Evolutionary conservation across 2,329 filamentous ascomycete genomes (phyloP).

Genomic region (Ophiostoma ips): DNA sequence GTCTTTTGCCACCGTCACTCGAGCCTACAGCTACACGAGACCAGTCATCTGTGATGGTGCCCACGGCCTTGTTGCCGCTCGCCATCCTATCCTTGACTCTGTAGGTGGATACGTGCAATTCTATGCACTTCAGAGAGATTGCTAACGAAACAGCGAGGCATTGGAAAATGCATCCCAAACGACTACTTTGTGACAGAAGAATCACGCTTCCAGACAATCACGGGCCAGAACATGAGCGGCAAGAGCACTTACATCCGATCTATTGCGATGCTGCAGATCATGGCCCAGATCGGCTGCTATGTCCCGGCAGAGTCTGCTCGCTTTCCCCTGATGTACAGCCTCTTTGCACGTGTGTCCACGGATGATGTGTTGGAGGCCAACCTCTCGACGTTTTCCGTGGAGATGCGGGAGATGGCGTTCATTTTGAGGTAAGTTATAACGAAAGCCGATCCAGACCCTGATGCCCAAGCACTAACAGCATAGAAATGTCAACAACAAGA

Average conservation of each 20-base stretch:
- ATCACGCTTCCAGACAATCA: constrained; percentile 80
- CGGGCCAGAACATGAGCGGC: constrained; percentile 95
- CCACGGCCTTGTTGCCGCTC: constrained; percentile 52
- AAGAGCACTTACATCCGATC: constrained; percentile 92
- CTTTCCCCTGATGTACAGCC: constrained; percentile 64
- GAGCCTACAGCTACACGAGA: constrained; percentile 38
- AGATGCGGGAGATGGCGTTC: constrained; percentile 94
- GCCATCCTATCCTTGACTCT: constrained; percentile 62
- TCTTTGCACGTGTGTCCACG: constrained; percentile 78
- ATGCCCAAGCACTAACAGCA: neutral
- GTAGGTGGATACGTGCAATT: constrained; percentile 28
- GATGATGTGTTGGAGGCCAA: constrained; percentile 84
- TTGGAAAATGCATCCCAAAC: constrained; percentile 64
- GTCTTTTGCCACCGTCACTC: constrained; percentile 62
- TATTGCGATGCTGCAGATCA: constrained; percentile 70
- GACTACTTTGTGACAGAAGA: constrained; percentile 76
- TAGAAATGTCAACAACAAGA: constrained; percentile 61
- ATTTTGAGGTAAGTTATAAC: constrained; percentile 46
- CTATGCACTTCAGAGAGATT: neutral
- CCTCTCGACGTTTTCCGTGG: constrained; percentile 80
- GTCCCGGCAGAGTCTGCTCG: constrained; percentile 76
- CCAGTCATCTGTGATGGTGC: constrained; percentile 56
- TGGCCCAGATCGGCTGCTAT: constrained; percentile 88
- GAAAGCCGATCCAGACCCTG: too few species aligned
- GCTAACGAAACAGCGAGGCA: constrained; percentile 6